Evolutionary conservation across 2,329 filamentous ascomycete species (phyloP).

Genomic region (Alternaria sp.): DNA sequence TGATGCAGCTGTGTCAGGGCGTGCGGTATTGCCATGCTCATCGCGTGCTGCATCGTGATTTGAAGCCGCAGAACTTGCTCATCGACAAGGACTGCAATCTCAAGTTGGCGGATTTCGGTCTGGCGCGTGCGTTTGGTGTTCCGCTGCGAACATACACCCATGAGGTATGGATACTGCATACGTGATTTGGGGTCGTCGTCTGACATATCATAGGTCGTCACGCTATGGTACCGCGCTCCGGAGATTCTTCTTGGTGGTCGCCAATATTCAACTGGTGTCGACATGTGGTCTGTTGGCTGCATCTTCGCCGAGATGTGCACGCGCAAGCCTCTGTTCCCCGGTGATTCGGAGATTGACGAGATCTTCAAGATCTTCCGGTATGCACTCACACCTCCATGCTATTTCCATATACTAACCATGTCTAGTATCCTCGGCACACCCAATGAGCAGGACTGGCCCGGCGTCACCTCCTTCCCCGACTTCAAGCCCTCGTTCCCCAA

Average conservation of each 20-base stretch:
- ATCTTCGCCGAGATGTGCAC: constrained; percentile 98
- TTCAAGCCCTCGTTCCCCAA: constrained; percentile 93
- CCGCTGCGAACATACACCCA: constrained; percentile 91
- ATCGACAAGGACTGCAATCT: constrained; percentile 87
- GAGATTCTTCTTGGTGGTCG: constrained; percentile 90
- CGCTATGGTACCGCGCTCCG: constrained; percentile 89
- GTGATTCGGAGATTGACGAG: constrained; percentile 91
- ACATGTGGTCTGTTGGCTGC: constrained; percentile 95
- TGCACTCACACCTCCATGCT: constrained; percentile 23
- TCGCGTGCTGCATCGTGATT: constrained; percentile 83
- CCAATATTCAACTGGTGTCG: constrained; percentile 91
- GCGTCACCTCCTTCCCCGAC: constrained; percentile 92
- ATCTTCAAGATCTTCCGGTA: constrained; percentile 95
- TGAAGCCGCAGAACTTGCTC: constrained; percentile 90
- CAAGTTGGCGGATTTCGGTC: constrained; percentile 88
- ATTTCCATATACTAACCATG: constrained; percentile 11
- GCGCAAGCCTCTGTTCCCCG: constrained; percentile 88
- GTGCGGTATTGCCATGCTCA: constrained; percentile 89
- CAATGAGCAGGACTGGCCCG: constrained; percentile 81
- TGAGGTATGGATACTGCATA: constrained; percentile 62
- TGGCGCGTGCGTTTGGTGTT: constrained; percentile 89
- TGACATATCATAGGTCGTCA: constrained; percentile 69
- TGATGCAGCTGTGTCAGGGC: constrained; percentile 84
- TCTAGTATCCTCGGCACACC: constrained; percentile 75
- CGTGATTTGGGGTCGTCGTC: background rate